A percentile compares a stretch with the other conserved stretches of the same genome.
phyloP scores from a whole-genome alignment of 2,329 filamentous ascomycete genomes.

The Pseudogymnoascus sp. region DNA sequence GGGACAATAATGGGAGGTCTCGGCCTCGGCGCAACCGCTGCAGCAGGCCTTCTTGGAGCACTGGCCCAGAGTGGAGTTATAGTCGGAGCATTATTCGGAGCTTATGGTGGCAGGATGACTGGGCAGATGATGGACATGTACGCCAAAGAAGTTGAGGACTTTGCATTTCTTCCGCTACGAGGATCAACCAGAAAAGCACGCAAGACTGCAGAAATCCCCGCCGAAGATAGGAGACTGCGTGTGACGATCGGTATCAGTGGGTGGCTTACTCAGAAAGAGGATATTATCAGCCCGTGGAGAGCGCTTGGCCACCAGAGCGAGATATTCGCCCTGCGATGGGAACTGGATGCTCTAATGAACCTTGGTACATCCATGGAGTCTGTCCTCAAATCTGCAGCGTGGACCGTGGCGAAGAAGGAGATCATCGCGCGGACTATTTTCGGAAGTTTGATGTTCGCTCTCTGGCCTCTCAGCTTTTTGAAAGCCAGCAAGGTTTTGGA shows the following conservation, averaged over 20 bases:
- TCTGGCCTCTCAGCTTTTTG: slow-evolving; percentile 62
- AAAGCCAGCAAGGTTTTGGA: slow-evolving; percentile 63
- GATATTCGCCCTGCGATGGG: slow-evolving; percentile 77
- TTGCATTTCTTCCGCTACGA: slow-evolving; percentile 72
- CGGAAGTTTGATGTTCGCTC: slow-evolving; percentile 57
- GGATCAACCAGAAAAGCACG: slow-evolving; percentile 37
- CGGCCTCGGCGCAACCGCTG: slow-evolving; percentile 64
- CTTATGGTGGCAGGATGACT: slow-evolving; percentile 79
- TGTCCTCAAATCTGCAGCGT: slow-evolving; percentile 73
- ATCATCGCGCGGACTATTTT: slow-evolving; percentile 57
- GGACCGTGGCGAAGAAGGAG: slow-evolving; percentile 61
- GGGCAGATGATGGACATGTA: slow-evolving; percentile 85
- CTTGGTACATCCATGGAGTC: slow-evolving; percentile 71
- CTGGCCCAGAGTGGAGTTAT: slow-evolving; percentile 72
- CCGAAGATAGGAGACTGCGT: slow-evolving; percentile 61
- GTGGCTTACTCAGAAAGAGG: slow-evolving; percentile 65
- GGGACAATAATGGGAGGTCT: slow-evolving; percentile 71
- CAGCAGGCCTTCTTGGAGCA: slow-evolving; percentile 70
- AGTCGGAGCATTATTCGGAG: slow-evolving; percentile 80
- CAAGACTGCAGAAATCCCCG: slow-evolving; percentile 37
- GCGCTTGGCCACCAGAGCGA: slow-evolving; percentile 67
- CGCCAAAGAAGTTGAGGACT: slow-evolving; percentile 77
- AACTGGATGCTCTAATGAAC: slow-evolving; percentile 67
- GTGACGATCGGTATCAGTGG: slow-evolving; percentile 79
- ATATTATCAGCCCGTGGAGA: slow-evolving; percentile 71